Evolutionary conservation across 2,329 filamentous ascomycete genomes (phyloP).

Genomic region (Xylariomycetidae sp.): DNA sequence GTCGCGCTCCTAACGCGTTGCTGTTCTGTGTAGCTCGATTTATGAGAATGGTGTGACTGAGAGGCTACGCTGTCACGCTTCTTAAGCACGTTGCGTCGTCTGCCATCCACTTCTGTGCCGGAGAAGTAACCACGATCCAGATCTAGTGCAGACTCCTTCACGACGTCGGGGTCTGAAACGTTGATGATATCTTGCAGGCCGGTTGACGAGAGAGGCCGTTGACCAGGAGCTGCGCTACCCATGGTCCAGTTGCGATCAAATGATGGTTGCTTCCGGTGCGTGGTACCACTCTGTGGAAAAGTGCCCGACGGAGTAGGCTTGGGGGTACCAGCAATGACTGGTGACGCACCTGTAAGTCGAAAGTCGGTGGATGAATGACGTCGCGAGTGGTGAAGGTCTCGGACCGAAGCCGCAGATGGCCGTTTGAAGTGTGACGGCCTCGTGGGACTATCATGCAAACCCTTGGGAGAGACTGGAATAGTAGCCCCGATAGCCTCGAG

Average conservation of each 20-base stretch:
- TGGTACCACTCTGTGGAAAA: slow-evolving; percentile 34
- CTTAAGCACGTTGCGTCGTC: slow-evolving; percentile 72
- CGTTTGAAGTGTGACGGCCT: slow-evolving; percentile 49
- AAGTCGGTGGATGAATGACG: slow-evolving; percentile 86
- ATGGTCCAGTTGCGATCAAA: slow-evolving; percentile 69
- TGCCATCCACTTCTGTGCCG: slow-evolving; percentile 71
- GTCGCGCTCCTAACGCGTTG: slow-evolving; percentile 62
- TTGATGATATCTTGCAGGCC: slow-evolving; percentile 42
- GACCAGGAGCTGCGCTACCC: slow-evolving; percentile 42
- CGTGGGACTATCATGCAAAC: slow-evolving; percentile 40
- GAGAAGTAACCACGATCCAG: slow-evolving; percentile 91
- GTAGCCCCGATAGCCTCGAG: slow-evolving; percentile 40
- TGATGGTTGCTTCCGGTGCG: slow-evolving; percentile 62
- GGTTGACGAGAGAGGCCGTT: slow-evolving; percentile 49
- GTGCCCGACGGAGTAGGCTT: slow-evolving; percentile 40
- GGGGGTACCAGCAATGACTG: slow-evolving; percentile 30
- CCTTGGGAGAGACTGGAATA: slow-evolving; percentile 36
- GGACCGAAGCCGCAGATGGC: slow-evolving; percentile 76
- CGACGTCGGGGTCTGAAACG: slow-evolving; percentile 30
- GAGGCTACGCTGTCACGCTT: slow-evolving; percentile 62
- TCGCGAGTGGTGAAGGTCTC: slow-evolving; percentile 77
- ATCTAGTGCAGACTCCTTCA: slow-evolving; percentile 51
- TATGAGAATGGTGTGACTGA: slow-evolving; percentile 66
- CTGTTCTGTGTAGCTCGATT: slow-evolving; percentile 74
- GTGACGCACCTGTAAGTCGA: slow-evolving; percentile 37